Evolutionary conservation across 441 rosid genomes (phyloP), one percentile per base, ranked within the genome.

Genomic region (Jatropha multifida): DNA sequence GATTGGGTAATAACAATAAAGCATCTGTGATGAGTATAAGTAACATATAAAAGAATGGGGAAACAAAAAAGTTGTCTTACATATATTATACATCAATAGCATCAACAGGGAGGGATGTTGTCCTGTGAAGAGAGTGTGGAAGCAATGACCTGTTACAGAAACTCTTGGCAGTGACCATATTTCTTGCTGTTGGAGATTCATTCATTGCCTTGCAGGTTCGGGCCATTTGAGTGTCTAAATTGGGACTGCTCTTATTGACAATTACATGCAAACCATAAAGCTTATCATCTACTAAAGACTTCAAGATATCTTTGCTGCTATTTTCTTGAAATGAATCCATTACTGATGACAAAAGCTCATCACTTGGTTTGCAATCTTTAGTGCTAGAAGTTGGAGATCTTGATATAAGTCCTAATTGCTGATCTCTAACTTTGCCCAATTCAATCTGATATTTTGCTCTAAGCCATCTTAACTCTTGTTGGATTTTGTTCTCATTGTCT

Each of bases 71-170:
- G 63, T 56, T 42, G 59, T 56, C 74, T 65, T 70, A 66, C 74
- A 79, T 7, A 80, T 69, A 68, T 84, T 85, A 88, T 82, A 86
- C 74, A 80, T 88, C 87, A 83, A 86, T 86, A 65, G 96, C 88
- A 81, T 90, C 94, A 65, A 89, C 92, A 1, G 90, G 96, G 7
- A 91, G 88, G 68, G 98, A 90, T 70, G 86, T 81, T 52, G 94
- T 82, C 71, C 90, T 87, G 64, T 85, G 85, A 37, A 89, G 90
- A 32, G 90, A 82, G 42, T 84, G 78, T 46, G 90, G 96, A 74
- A 83, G 82, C 70, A 87, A 52, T 52, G 83, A 82, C n/a, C 81
- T 85, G 26, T 75, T 73, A 65, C 59, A 77, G 81, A 76, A 81
- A 79, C 78, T 75, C 68, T 82, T 76, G 62, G 83, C 77, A 48